These are phyloP conservation scores for Fusarium guadeloupense DNA, from an alignment of 2,329 filamentous ascomycete species.

Conservation along the genomic window DNA sequence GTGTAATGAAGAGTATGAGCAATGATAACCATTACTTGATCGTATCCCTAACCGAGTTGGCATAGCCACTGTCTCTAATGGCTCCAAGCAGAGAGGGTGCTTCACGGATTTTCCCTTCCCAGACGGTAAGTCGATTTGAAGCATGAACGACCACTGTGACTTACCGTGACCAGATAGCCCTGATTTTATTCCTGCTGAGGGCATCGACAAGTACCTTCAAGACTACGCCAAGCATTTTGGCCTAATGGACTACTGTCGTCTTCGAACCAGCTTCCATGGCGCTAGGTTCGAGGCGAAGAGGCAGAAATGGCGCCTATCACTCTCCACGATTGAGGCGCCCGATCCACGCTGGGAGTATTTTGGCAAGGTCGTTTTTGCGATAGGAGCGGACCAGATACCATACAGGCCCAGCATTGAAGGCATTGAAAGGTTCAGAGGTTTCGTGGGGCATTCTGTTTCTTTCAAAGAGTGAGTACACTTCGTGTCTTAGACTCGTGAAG, in stretches of 20 bases:
- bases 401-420: conserved; percentile 1
- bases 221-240: not conserved
- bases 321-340: not conserved
- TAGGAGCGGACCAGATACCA: conserved; percentile 5
- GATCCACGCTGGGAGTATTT: not conserved
- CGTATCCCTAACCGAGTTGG: no score
- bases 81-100: conserved; percentile 7
- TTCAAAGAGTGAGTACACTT: conserved; percentile 12
- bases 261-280: conserved; percentile 3
- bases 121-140: not conserved
- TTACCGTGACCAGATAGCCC: not conserved
- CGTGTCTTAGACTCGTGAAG: no score
- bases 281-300: not conserved
- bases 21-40: no score
- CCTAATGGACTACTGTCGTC: not conserved
- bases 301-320: conserved; percentile 1
- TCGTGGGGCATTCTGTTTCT: conserved; percentile 6
- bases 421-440: conserved; percentile 3
- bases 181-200: conserved; percentile 6
- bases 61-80: conserved; percentile 3
- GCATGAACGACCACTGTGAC: not conserved
- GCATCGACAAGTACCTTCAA: not conserved
- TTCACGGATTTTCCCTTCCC: conserved; percentile 18
- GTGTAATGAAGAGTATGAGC: not conserved
- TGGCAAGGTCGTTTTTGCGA: conserved; percentile 12